Evolutionary conservation across 192 early-diverging fungal genomes (phyloP), one percentile per base, ranked within the genome.

Genomic region (Coemansia sp.): DNA sequence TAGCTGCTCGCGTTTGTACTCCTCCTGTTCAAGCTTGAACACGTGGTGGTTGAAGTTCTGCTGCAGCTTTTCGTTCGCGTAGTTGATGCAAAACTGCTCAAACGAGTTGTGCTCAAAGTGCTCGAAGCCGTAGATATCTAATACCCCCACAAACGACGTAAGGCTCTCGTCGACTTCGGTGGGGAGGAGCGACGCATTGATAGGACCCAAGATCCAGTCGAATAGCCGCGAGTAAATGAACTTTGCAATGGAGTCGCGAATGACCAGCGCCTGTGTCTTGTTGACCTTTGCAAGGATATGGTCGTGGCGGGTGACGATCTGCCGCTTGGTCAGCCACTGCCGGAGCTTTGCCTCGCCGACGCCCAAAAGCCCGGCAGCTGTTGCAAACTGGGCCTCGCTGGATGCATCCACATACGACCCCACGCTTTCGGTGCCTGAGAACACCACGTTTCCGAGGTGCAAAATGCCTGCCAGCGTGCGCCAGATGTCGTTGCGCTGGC

Each of bases 1-100:
- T 65, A 99, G 93, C 75, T 96, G 81, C 70, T 99, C 97, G 40
- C 89, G 88, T 59, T 92, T 82, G 63, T 99, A 99, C 80, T 98
- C 96, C 63, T 83, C 73, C 61, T 83, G 81, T 69, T 83, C 81
- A 0, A 83, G 55, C 76, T 93, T 91, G 63, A 93, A 91, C 58
- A 93, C 79, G 42, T 89, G 85, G 35, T 87, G 83, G 49, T 88
- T 79, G 50, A 87, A 83, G 67, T 91, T 90, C 41, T 88, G 83
- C 63, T 94, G 90, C 23, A 96, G 81, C 66, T 93, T 87, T 69
- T 96, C 95, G 72, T 94, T 95, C 48, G 93, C 89, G 70, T 89
- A 94, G 77, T 96, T 95, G 89, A 80, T 93, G 85, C 79, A 95
- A 81, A 69, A 87, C 74, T 81, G 81, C 76, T 83, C 86, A 53